Evolutionary conservation across 2,329 filamentous ascomycete species (phyloP).

Genomic region (Dactylonectria macrodidyma): DNA sequence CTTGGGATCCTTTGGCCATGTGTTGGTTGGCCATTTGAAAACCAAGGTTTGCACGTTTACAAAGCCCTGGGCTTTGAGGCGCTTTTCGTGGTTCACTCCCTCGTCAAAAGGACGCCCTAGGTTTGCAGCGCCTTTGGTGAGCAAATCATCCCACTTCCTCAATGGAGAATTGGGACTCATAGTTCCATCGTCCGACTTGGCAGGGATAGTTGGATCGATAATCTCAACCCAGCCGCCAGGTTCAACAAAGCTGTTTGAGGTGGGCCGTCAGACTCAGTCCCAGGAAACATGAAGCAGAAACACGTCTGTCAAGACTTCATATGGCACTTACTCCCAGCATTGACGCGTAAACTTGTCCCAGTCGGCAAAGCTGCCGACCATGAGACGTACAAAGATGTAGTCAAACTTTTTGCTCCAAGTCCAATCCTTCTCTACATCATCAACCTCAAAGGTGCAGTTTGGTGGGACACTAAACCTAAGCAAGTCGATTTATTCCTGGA

Average conservation of each 20-base stretch:
- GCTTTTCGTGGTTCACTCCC: slow-evolving; percentile 23
- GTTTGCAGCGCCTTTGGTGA: slow-evolving; percentile 19
- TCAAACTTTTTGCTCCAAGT: slow-evolving; percentile 31
- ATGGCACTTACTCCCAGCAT: slow-evolving; percentile 26
- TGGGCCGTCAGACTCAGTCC: background rate
- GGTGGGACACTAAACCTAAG: accelerated
- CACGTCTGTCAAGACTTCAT: background rate
- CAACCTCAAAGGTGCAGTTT: slow-evolving; percentile 32
- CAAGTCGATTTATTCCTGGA: accelerated
- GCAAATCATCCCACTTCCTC: slow-evolving; percentile 32
- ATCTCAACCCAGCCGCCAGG: slow-evolving; percentile 40
- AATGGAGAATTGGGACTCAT: slow-evolving; percentile 20
- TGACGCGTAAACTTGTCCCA: slow-evolving; percentile 28
- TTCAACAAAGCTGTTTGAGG: slow-evolving; percentile 18
- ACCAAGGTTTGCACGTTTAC: slow-evolving; percentile 14
- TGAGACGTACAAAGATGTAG: slow-evolving; percentile 35
- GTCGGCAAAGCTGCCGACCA: slow-evolving; percentile 34
- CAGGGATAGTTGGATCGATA: slow-evolving; percentile 35
- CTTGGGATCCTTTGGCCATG: slow-evolving; percentile 33
- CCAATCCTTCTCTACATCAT: slow-evolving; percentile 32
- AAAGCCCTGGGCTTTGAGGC: slow-evolving; percentile 26
- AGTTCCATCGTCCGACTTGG: slow-evolving; percentile 36
- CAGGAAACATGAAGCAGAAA: too few species aligned
- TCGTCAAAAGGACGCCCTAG: slow-evolving; percentile 26
- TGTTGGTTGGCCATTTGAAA: slow-evolving; percentile 33